Evolutionary conservation across 805 yeast species (phyloP).

Genomic region (Metschnikowia gelsemii): DNA sequence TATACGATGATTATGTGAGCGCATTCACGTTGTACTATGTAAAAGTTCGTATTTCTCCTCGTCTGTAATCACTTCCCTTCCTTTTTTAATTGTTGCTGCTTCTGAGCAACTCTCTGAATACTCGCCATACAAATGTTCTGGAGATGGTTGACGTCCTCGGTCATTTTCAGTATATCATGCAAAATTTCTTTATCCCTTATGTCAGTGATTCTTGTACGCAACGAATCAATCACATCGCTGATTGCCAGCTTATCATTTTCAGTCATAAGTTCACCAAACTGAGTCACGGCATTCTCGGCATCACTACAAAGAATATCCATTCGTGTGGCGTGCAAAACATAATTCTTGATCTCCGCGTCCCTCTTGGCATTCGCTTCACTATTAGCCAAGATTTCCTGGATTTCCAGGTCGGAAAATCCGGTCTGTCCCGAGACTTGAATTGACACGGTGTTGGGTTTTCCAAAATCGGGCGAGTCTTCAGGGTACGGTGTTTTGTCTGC

Average conservation of each 20-base stretch:
- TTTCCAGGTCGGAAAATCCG: slow-evolving; percentile 68
- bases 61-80: background rate
- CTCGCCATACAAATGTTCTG: slow-evolving; percentile 39
- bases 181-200: slow-evolving; percentile 30
- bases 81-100: slow-evolving; percentile 25
- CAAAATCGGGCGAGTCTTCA: slow-evolving; percentile 34
- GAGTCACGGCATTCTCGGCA: slow-evolving; percentile 80
- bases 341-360: slow-evolving; percentile 59
- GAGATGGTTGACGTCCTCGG: slow-evolving; percentile 37
- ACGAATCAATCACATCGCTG: slow-evolving; percentile 17
- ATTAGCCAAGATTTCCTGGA: slow-evolving; percentile 60
- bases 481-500: slow-evolving; percentile 50
- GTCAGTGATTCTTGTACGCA: slow-evolving; percentile 33
- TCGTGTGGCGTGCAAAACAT: slow-evolving; percentile 71
- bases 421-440: slow-evolving; percentile 48
- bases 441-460: slow-evolving; percentile 52
- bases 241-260: slow-evolving; percentile 46
- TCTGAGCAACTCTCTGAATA: slow-evolving; percentile 39
- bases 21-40: background rate
- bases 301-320: slow-evolving; percentile 81
- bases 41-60: background rate
- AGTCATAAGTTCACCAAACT: slow-evolving; percentile 54
- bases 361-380: slow-evolving; percentile 60
- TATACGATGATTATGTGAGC: slow-evolving; percentile 5
- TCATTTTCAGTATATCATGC: slow-evolving; percentile 35